phyloP scores from a whole-genome alignment of 75 land plant species.

The Pinus taeda region DNA sequence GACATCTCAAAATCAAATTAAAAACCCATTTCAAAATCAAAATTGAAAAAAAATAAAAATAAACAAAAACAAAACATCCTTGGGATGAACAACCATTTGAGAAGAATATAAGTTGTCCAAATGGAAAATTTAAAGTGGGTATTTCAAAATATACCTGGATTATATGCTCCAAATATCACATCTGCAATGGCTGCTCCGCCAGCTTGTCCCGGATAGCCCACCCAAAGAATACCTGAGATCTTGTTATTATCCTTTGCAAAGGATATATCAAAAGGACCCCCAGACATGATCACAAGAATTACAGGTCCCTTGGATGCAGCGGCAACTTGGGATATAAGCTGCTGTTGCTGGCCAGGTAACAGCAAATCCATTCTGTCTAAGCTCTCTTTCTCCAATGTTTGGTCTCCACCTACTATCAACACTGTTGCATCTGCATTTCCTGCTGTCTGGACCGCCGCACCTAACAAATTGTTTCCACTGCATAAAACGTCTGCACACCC shows the following conservation, averaged over 20 bases:
- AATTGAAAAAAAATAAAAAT: too few species aligned
- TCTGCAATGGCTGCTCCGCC: slow-evolving; percentile 45
- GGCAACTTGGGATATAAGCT: slow-evolving; percentile 19
- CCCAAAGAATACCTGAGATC: slow-evolving; percentile 41
- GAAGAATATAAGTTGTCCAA: too few species aligned
- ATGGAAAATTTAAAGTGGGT: too few species aligned
- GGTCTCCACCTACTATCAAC: slow-evolving; percentile 32
- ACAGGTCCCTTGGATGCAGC: slow-evolving; percentile 29
- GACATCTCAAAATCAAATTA: too few species aligned
- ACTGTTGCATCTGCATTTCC: slow-evolving; percentile 40
- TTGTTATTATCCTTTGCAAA: slow-evolving; percentile 20
- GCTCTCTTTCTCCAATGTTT: slow-evolving; percentile 25
- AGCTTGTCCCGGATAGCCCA: slow-evolving; percentile 51
- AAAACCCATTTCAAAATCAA: too few species aligned
- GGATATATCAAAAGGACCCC: slow-evolving; percentile 48
- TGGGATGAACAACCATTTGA: too few species aligned
- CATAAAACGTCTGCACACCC: slow-evolving; percentile 35
- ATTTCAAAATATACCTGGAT: slow-evolving; percentile 30
- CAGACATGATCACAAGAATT: slow-evolving; percentile 45
- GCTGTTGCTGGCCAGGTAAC: slow-evolving; percentile 38
- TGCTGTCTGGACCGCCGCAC: slow-evolving; percentile 27
- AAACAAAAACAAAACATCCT: too few species aligned
- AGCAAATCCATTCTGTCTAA: slow-evolving; percentile 22
- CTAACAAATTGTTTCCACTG: slow-evolving; percentile 20
- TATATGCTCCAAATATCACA: slow-evolving; percentile 34